Percentiles rank a stretch among this genome's conserved stretches.
Evolutionary conservation across 768 basidiomycete genomes (phyloP).

Genomic region (Cystobasidium onofrii): DNA sequence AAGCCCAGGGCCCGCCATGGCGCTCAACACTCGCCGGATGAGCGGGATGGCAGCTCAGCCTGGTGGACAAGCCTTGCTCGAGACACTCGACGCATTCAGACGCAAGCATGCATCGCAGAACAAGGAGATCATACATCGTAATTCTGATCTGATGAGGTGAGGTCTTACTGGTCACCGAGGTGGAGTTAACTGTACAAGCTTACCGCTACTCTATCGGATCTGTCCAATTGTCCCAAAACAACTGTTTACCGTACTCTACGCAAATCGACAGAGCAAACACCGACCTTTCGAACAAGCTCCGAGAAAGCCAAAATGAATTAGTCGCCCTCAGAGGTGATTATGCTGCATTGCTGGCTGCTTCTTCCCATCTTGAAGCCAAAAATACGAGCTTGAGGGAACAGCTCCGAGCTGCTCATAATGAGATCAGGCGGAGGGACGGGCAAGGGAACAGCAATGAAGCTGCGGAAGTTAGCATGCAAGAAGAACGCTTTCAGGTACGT

Average conservation of each 20-base stretch:
- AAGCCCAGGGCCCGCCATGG: no score
- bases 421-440: constrained; percentile 9
- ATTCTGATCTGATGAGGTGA: constrained; percentile 39
- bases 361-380: constrained; percentile 34
- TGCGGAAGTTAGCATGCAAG: constrained; percentile 21
- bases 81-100: constrained; percentile 39
- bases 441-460: not conserved
- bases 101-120: constrained; percentile 42
- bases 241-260: not conserved
- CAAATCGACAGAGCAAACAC: constrained; percentile 35
- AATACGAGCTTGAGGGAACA: constrained; percentile 21
- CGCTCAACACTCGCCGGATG: constrained; percentile 26
- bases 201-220: no score
- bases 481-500: constrained; percentile 17
- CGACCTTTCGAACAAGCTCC: constrained; percentile 30
- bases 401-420: constrained; percentile 18
- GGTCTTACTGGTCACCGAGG: no score
- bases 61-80: constrained; percentile 34
- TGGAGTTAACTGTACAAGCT: no score
- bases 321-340: constrained; percentile 37
- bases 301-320: constrained; percentile 34
- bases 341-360: constrained; percentile 32
- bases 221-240: no score
- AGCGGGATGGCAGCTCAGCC: constrained; percentile 19
- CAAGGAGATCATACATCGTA: constrained; percentile 42